These are phyloP conservation scores for Bacterosira constricta DNA, from an alignment of 108 stramenopile genomes.

Conservation along the genomic window DNA sequence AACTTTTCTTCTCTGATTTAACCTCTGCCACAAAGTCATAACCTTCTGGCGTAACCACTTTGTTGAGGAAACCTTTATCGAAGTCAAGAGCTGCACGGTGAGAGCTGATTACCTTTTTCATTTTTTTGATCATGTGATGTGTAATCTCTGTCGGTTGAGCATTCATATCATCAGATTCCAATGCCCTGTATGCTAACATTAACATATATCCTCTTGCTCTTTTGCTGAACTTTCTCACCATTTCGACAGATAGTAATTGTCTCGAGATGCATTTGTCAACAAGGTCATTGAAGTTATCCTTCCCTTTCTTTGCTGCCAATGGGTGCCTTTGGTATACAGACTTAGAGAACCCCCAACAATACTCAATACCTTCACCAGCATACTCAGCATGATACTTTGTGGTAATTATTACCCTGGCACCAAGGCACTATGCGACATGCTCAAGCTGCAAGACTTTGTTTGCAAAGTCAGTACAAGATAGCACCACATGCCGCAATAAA, in stretches of 20 bases:
- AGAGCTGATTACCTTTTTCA: not conserved
- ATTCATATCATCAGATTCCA: not conserved
- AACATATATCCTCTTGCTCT: not conserved
- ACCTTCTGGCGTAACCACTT: too few species aligned
- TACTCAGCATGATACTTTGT: slow-evolving; percentile 9
- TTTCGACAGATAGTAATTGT: not conserved
- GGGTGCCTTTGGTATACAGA: not conserved
- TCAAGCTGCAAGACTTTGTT: not conserved
- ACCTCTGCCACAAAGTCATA: too few species aligned
- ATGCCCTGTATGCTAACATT: not conserved
- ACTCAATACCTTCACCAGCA: slow-evolving; percentile 8
- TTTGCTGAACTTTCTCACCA: not conserved
- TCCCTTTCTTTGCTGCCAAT: not conserved
- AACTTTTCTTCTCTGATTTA: too few species aligned
- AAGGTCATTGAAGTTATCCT: not conserved
- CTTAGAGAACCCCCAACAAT: slow-evolving; percentile 8
- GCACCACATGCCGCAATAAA: not conserved
- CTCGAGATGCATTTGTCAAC: not conserved
- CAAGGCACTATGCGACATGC: not conserved
- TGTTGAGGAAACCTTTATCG: not conserved
- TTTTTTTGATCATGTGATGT: not conserved
- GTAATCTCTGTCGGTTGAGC: not conserved
- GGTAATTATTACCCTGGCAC: not conserved
- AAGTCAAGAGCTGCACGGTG: not conserved
- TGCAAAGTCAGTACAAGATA: not conserved